A percentile compares a stretch with the other conserved stretches of the same genome.
These are phyloP conservation scores for Microdochium nivale DNA, from an alignment of 2,329 filamentous ascomycete genomes.

Conservation along the genomic window DNA sequence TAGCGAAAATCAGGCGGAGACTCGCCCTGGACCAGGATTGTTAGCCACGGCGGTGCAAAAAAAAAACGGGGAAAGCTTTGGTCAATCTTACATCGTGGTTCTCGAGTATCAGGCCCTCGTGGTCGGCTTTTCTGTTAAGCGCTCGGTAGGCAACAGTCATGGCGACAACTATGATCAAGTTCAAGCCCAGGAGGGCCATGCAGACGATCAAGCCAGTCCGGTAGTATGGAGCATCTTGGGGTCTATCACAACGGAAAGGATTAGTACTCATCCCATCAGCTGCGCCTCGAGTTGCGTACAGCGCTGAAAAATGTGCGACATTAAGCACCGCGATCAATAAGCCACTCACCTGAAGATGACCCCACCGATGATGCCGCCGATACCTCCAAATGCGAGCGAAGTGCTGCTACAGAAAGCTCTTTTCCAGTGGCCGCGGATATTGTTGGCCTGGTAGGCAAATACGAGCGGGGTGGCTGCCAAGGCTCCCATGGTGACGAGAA, in stretches of 20 bases:
- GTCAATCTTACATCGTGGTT: slow-evolving; percentile 29
- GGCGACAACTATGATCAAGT: slow-evolving; percentile 29
- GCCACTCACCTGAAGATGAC: slow-evolving; percentile 14
- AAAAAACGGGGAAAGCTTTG: background rate
- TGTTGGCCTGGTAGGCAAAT: background rate
- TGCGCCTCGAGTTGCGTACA: slow-evolving; percentile 1
- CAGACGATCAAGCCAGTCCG: slow-evolving; percentile 41
- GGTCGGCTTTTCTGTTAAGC: slow-evolving; percentile 34
- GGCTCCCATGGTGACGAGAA: background rate
- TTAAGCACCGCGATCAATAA: background rate
- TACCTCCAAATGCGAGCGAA: background rate
- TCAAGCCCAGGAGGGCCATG: slow-evolving; percentile 36
- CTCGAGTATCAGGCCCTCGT: slow-evolving; percentile 37
- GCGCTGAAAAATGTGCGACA: background rate
- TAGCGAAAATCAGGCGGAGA: background rate
- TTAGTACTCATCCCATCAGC: background rate
- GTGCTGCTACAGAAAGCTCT: background rate
- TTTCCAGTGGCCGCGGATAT: background rate
- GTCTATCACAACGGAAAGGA: slow-evolving; percentile 2
- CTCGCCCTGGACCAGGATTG: background rate
- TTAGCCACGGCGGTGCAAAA: background rate
- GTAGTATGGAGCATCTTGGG: slow-evolving; percentile 38
- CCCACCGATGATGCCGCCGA: background rate
- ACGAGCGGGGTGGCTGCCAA: background rate
- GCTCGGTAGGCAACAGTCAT: slow-evolving; percentile 26